Conservation (phyloP, 2,329 filamentous ascomycete genomes). For the Monilinia aucupariae region DNA sequence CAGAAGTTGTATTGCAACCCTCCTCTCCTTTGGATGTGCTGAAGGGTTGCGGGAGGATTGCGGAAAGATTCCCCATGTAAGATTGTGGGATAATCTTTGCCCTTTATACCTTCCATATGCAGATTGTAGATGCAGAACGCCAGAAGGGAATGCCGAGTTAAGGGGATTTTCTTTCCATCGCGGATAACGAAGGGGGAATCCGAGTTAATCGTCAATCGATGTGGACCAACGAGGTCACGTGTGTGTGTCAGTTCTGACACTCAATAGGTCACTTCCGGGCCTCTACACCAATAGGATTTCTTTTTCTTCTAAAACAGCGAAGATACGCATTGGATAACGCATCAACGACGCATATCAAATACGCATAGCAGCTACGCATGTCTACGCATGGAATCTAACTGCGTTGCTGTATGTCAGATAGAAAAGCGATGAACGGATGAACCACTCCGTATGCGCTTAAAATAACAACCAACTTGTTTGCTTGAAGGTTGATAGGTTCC, state of each 20-base stretch:
- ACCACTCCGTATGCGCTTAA: slow-evolving; percentile 6
- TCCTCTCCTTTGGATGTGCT: neutral
- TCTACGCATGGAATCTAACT: slow-evolving; percentile 2
- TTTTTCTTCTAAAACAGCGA: neutral
- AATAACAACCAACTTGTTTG: neutral
- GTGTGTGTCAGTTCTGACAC: neutral
- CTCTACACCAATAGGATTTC: slow-evolving; percentile 6
- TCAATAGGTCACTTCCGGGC: neutral
- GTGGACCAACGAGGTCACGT: neutral
- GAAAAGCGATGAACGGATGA: slow-evolving; percentile 14
- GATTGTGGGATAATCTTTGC: neutral
- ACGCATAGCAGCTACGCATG: slow-evolving; percentile 5
- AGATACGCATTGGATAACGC: slow-evolving; percentile 3
- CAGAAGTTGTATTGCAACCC: slow-evolving; percentile 3
- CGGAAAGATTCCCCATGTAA: neutral
- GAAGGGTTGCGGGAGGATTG: neutral
- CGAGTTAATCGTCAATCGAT: slow-evolving; percentile 2
- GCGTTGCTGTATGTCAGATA: slow-evolving; percentile 16
- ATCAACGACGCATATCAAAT: slow-evolving; percentile 13
- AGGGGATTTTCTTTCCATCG: slow-evolving; percentile 7
- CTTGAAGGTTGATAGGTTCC: neutral
- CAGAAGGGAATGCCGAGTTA: neutral
- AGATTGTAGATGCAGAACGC: neutral
- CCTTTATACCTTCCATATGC: slow-evolving; percentile 4
- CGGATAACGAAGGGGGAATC: slow-evolving; percentile 12